Evolutionary conservation across 768 basidiomycete species (phyloP).

Genomic region (Lactarius hatsudake): DNA sequence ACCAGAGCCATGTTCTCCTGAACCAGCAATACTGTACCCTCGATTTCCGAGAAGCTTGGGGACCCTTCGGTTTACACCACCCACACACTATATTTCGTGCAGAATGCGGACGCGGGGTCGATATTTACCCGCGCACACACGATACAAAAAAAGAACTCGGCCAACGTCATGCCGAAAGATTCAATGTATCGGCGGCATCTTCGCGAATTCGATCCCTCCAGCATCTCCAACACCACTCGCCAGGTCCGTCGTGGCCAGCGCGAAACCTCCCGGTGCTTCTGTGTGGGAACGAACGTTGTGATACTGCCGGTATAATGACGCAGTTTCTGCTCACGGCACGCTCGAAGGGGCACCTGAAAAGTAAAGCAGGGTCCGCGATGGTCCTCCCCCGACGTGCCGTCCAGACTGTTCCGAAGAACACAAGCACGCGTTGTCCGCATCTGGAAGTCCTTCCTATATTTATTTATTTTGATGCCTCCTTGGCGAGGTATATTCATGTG

Average conservation of each 20-base stretch:
- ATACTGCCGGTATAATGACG: neutral
- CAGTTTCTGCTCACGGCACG: neutral
- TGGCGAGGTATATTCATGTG: neutral
- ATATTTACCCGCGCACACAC: neutral
- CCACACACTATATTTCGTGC: neutral
- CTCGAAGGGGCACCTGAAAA: neutral
- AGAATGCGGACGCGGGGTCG: neutral
- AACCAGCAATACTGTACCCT: neutral
- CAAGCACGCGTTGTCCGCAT: neutral
- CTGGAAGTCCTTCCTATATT: neutral
- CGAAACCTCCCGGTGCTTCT: neutral
- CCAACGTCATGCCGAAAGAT: neutral
- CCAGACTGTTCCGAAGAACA: neutral
- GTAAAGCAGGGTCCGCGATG: neutral
- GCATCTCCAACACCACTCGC: neutral
- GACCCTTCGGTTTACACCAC: neutral
- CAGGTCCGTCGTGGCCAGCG: neutral
- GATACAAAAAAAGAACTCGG: neutral
- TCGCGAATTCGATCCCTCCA: neutral
- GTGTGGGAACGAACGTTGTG: neutral
- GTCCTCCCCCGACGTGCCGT: neutral
- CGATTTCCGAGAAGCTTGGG: neutral
- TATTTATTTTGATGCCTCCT: too few relatives aligned
- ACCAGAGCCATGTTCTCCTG: neutral
- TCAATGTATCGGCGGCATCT: neutral